phyloP scores from a whole-genome alignment of 768 basidiomycete species.

The Lactarius akahatsu region DNA sequence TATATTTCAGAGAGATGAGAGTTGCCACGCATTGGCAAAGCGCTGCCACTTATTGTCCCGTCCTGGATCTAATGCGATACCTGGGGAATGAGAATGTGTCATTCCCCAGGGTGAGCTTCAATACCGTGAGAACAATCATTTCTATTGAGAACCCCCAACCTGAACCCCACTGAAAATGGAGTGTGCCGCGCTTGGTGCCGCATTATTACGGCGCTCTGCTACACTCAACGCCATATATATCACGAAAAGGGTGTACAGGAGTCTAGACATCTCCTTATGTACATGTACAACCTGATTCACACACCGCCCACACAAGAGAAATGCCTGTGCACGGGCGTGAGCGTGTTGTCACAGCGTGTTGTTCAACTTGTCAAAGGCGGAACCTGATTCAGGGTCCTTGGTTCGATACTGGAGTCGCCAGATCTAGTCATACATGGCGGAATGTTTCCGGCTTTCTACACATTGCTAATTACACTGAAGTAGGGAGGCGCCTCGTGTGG shows the following conservation, averaged over 20 bases:
- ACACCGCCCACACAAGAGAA: not conserved
- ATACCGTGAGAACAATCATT: not conserved
- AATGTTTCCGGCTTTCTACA: not conserved
- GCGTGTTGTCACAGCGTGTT: too few species aligned
- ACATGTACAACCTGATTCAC: not conserved
- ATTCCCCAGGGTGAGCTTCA: not conserved
- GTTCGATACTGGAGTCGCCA: not conserved
- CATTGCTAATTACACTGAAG: not conserved
- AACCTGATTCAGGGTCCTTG: not conserved
- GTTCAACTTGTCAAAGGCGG: too few species aligned
- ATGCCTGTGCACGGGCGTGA: not conserved
- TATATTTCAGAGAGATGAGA: not conserved
- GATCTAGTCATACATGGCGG: not conserved
- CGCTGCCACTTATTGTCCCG: not conserved
- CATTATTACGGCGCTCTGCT: not conserved
- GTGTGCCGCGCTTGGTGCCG: not conserved
- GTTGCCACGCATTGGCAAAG: not conserved
- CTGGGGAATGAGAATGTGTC: not conserved
- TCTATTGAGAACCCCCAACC: not conserved
- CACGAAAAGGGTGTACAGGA: not conserved
- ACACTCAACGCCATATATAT: not conserved
- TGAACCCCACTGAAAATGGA: not conserved
- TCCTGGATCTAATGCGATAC: not conserved
- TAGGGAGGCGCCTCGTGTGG: slow-evolving; percentile 7
- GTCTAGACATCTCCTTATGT: not conserved